Evolutionary conservation across 257 asterid species (phyloP).

Genomic region (Sherardia arvensis): DNA sequence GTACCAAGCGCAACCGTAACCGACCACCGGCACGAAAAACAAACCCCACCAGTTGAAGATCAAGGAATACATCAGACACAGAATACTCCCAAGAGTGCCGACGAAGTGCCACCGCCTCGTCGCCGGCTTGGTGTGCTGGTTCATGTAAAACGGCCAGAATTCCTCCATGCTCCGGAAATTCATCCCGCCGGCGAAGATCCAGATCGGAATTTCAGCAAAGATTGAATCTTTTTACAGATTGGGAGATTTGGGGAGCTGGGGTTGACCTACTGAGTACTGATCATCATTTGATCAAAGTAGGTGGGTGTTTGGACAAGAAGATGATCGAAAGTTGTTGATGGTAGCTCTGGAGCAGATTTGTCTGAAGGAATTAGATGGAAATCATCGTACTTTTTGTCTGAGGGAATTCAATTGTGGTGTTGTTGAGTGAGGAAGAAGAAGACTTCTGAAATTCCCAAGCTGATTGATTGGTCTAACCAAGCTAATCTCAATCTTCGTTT

Average conservation of each 20-base stretch:
- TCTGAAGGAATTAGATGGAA: background rate
- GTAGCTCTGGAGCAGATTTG: constrained; percentile 11
- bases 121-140: constrained; percentile 72
- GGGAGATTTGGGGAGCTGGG: constrained; percentile 5
- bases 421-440: background rate
- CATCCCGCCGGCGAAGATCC: constrained; percentile 29
- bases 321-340: background rate
- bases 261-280: constrained; percentile 6
- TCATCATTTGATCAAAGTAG: no score
- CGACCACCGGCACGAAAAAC: constrained; percentile 61
- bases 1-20: constrained; percentile 90
- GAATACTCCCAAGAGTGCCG: constrained; percentile 71
- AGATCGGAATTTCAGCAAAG: constrained; percentile 20
- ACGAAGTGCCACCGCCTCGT: constrained; percentile 95
- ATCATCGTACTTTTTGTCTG: background rate
- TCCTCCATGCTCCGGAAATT: constrained; percentile 91
- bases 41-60: constrained; percentile 68
- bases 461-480: constrained; percentile 8
- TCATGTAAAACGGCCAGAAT: constrained; percentile 89
- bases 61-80: constrained; percentile 61
- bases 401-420: background rate
- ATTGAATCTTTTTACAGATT: constrained; percentile 3
- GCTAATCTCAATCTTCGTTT: background rate
- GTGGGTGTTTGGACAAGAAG: background rate
- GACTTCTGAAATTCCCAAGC: background rate